Evolutionary conservation across 164 flowering plant species (phyloP).

Genomic region (Hamamelis virginiana): DNA sequence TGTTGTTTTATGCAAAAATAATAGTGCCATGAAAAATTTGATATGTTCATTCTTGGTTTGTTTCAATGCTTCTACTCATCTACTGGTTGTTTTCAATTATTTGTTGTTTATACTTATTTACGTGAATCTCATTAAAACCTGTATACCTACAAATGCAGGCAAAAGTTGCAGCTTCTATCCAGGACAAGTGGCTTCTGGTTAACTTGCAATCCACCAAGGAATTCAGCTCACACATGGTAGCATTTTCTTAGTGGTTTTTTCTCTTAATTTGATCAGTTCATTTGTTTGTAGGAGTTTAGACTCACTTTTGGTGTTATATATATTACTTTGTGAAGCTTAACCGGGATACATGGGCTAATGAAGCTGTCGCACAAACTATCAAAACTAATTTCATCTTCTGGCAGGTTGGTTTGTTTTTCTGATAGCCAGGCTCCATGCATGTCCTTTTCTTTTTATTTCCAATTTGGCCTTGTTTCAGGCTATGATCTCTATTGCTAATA

Average conservation of each 20-base stretch:
- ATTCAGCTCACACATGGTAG: constrained; percentile 95
- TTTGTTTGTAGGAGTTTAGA: background rate
- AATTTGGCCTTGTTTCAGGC: background rate
- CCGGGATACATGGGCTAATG: constrained; percentile 98
- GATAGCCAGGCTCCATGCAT: background rate
- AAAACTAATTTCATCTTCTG: constrained; percentile 86
- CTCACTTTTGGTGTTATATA: constrained; percentile 14
- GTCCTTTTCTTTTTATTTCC: background rate
- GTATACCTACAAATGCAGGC: constrained; percentile 51
- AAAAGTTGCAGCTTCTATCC: constrained; percentile 66
- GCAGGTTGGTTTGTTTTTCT: constrained; percentile 63
- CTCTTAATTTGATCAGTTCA: background rate
- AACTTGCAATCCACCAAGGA: constrained; percentile 94
- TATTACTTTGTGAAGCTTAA: constrained; percentile 60
- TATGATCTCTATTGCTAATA: background rate
- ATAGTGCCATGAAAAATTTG: background rate
- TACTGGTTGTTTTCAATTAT: too few relatives aligned
- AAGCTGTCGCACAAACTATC: constrained; percentile 92
- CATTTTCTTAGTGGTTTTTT: background rate
- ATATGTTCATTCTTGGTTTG: background rate
- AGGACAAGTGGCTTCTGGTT: constrained; percentile 84
- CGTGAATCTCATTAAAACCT: background rate
- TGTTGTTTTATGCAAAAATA: background rate
- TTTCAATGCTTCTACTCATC: background rate
- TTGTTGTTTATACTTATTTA: background rate